Conservation (phyloP, 768 basidiomycete genomes). For the Tylopilus rubrobrunneus region DNA sequence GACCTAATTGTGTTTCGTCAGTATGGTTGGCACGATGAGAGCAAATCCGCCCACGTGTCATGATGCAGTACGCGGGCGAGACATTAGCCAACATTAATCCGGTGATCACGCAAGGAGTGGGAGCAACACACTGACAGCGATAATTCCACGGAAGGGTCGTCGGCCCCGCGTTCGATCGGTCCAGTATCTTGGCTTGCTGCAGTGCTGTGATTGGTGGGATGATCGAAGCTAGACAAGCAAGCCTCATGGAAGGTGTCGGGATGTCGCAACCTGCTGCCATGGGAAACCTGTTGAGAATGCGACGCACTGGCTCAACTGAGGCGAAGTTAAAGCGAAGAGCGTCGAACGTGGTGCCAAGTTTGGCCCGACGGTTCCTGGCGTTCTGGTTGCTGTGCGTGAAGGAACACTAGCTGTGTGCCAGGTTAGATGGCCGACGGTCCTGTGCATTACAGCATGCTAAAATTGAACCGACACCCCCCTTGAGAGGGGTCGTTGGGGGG, state of each 20-base stretch:
- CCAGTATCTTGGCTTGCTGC: background rate
- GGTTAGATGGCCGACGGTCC: background rate
- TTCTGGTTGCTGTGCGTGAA: too few relatives aligned
- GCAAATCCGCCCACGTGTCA: too few relatives aligned
- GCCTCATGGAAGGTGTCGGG: background rate
- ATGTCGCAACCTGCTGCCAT: too few relatives aligned
- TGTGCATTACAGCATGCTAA: background rate
- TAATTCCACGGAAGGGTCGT: background rate
- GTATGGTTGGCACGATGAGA: too few relatives aligned
- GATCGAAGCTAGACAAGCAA: background rate
- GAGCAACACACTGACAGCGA: background rate
- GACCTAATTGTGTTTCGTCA: too few relatives aligned
- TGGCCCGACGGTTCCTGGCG: background rate
- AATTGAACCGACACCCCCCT: background rate
- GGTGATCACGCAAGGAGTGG: background rate
- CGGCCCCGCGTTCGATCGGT: too few relatives aligned
- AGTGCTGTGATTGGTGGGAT: background rate
- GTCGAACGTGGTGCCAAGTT: background rate
- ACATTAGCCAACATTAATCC: background rate
- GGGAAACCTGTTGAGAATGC: too few relatives aligned
- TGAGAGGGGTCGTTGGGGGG: conserved; percentile 9
- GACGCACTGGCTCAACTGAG: background rate
- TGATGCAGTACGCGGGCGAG: background rate
- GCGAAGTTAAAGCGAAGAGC: background rate
- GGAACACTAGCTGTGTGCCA: background rate